Evolutionary conservation across 2,329 filamentous ascomycete genomes (phyloP).

Genomic region (Epichloe hybrida): DNA sequence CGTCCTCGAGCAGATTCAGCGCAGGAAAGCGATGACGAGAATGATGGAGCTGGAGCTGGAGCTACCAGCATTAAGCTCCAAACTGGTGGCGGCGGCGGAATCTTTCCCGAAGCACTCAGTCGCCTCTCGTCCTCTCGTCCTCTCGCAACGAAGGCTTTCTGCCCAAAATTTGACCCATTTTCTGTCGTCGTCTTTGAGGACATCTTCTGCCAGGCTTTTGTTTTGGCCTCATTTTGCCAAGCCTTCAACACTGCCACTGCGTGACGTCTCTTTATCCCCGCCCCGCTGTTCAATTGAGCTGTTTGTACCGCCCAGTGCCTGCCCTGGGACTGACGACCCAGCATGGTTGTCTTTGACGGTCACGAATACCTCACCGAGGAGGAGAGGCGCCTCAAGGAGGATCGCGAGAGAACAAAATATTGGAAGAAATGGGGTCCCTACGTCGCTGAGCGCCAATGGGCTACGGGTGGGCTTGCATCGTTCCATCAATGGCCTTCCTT

Average conservation of each 20-base stretch:
- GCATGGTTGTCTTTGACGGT: slow-evolving; percentile 82
- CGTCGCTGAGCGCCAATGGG: slow-evolving; percentile 89
- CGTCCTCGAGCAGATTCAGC: not conserved
- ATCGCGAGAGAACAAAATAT: slow-evolving; percentile 72
- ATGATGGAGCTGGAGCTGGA: not conserved
- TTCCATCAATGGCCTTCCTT: not conserved
- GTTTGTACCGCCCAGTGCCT: slow-evolving; percentile 6
- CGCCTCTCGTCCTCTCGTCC: not conserved
- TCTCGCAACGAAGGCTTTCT: not conserved
- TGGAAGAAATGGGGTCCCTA: slow-evolving; percentile 99
- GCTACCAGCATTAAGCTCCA: not conserved
- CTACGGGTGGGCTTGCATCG: slow-evolving; percentile 51
- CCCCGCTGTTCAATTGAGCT: slow-evolving; percentile 3
- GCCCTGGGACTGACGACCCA: slow-evolving; percentile 9
- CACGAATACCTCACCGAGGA: slow-evolving; percentile 81
- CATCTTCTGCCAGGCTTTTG: not conserved
- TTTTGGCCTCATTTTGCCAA: not conserved
- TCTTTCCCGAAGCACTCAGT: not conserved
- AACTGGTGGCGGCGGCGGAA: slow-evolving; percentile 1
- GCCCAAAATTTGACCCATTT: not conserved
- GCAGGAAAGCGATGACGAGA: not conserved
- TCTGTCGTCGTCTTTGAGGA: not conserved
- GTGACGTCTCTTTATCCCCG: not conserved
- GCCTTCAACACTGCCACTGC: not conserved
- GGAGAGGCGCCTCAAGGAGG: slow-evolving; percentile 78